Evolutionary conservation across 371 early-diverging fungal species (phyloP).

Genomic region (Phascolomyces articulosus): DNA sequence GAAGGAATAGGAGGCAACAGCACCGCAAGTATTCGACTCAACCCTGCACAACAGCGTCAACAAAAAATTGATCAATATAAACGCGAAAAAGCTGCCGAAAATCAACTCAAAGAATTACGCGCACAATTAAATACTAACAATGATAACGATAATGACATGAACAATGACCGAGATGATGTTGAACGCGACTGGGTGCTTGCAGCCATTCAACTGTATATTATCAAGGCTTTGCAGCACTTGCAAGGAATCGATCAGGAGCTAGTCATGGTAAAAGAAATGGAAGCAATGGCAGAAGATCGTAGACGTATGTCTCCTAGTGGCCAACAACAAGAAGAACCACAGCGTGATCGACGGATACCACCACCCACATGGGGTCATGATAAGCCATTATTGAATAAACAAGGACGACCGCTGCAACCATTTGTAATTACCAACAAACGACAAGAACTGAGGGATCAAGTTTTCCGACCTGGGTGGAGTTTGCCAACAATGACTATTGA

Average conservation of each 20-base stretch:
- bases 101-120: slow-evolving; percentile 55
- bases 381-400: slow-evolving; percentile 60
- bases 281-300: slow-evolving; percentile 34
- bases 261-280: slow-evolving; percentile 72
- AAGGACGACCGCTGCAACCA: slow-evolving; percentile 81
- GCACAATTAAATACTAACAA: slow-evolving; percentile 23
- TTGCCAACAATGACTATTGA: slow-evolving; percentile 98
- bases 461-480: slow-evolving; percentile 87
- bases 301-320: slow-evolving; percentile 24
- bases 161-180: slow-evolving; percentile 63
- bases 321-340: slow-evolving; percentile 21
- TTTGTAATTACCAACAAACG: slow-evolving; percentile 88
- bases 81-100: slow-evolving; percentile 67
- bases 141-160: slow-evolving; percentile 39
- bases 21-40: neutral
- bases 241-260: slow-evolving; percentile 73
- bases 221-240: slow-evolving; percentile 67
- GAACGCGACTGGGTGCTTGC: slow-evolving; percentile 69
- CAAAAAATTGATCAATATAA: slow-evolving; percentile 82
- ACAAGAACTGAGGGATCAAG: slow-evolving; percentile 72
- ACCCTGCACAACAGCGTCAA: slow-evolving; percentile 54
- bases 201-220: slow-evolving; percentile 61
- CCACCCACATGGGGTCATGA: slow-evolving; percentile 38
- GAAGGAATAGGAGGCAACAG: slow-evolving; percentile 2
- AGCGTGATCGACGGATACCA: slow-evolving; percentile 20